Conservation (phyloP, 768 basidiomycete genomes). For the Boletus rufocinnamomeus region DNA sequence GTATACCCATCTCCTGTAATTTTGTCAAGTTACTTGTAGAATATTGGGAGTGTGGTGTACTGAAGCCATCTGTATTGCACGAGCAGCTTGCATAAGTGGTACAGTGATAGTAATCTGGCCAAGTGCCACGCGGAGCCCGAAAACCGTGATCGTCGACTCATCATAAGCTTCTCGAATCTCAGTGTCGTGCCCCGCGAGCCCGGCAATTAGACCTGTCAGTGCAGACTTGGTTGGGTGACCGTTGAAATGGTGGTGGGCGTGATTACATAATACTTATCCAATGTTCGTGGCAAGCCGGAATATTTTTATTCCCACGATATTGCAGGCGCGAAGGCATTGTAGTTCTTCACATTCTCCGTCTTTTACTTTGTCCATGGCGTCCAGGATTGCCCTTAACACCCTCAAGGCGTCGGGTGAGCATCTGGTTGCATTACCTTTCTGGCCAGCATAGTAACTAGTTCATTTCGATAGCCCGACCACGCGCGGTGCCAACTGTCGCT, state of each 20-base stretch:
- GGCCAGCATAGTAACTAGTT: not conserved
- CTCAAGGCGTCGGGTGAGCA: constrained; percentile 60
- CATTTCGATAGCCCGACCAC: constrained; percentile 50
- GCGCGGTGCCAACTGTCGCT: constrained; percentile 50
- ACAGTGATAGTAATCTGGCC: not conserved
- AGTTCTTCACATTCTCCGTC: constrained; percentile 11
- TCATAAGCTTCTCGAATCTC: not conserved
- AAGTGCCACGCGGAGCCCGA: not conserved
- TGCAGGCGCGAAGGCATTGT: constrained; percentile 8
- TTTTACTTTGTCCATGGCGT: constrained; percentile 50
- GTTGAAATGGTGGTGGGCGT: too few species aligned
- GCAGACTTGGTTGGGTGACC: too few species aligned
- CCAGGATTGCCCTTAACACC: constrained; percentile 68
- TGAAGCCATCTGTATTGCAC: not conserved
- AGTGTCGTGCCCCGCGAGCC: not conserved
- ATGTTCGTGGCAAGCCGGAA: constrained; percentile 33
- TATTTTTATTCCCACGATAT: constrained; percentile 35
- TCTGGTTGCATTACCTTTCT: not conserved
- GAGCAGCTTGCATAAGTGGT: not conserved
- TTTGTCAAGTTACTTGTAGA: not conserved
- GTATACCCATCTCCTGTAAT: too few species aligned
- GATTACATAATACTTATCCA: constrained; percentile 20
- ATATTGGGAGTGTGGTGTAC: not conserved
- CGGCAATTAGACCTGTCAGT: too few species aligned
- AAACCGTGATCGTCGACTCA: not conserved